These are phyloP conservation scores for Kondoa subrosea DNA, from an alignment of 768 basidiomycete genomes.

Conservation along the genomic window DNA sequence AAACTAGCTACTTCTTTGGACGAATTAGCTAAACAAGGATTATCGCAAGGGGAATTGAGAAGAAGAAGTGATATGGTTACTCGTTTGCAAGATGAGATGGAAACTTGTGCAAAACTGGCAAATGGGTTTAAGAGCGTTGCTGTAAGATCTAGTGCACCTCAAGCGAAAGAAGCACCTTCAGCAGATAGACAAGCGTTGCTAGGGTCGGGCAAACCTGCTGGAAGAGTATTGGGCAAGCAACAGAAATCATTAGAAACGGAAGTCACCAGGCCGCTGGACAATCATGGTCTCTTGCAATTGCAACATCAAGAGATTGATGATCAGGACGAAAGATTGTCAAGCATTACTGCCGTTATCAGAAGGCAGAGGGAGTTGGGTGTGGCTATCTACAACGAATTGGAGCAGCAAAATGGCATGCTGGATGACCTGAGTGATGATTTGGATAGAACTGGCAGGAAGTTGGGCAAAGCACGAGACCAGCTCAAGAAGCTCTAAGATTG, in stretches of 20 bases:
- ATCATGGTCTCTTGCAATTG: conserved; percentile 57
- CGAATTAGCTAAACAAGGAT: conserved; percentile 48
- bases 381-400: conserved; percentile 68
- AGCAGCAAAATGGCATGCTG: conserved; percentile 65
- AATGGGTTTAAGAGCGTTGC: not conserved
- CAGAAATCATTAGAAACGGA: conserved; percentile 54
- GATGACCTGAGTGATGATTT: conserved; percentile 62
- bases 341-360: conserved; percentile 61
- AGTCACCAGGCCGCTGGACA: conserved; percentile 69
- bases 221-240: not conserved
- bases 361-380: conserved; percentile 72
- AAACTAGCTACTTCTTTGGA: conserved; percentile 52
- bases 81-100: conserved; percentile 73
- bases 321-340: conserved; percentile 66
- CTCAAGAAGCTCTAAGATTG: conserved; percentile 47
- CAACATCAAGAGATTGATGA: conserved; percentile 65
- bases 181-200: conserved; percentile 11
- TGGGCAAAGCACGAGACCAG: conserved; percentile 62
- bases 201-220: not conserved
- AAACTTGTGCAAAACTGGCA: conserved; percentile 69
- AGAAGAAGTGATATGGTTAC: conserved; percentile 77
- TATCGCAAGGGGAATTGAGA: conserved; percentile 83
- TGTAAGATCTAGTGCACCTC: not conserved
- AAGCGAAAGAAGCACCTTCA: not conserved
- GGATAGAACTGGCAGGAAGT: conserved; percentile 58